These are phyloP conservation scores for Acidiella bohemica DNA, from an alignment of 495 filamentous ascomycete species.

Conservation along the genomic window DNA sequence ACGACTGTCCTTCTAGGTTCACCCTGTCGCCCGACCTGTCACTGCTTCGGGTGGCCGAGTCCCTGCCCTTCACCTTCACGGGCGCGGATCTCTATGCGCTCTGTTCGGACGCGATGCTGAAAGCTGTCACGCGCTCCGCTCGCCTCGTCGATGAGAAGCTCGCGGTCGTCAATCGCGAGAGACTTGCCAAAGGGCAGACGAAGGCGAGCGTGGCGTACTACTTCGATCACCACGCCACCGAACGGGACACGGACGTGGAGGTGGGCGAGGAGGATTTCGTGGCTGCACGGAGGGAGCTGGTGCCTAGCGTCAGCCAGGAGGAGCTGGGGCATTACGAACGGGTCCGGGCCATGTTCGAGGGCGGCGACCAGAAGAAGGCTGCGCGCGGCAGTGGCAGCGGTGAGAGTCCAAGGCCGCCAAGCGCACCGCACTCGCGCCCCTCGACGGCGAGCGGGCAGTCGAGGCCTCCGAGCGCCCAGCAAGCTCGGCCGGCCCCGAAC, in stretches of 20 bases:
- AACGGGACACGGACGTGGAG: conserved; percentile 70
- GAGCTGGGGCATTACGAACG: conserved; percentile 84
- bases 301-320: conserved; percentile 85
- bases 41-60: conserved; percentile 56
- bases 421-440: no score
- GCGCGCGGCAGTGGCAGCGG: no score
- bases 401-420: no score
- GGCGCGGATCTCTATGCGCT: conserved; percentile 94
- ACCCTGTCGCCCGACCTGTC: conserved; percentile 64
- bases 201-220: conserved; percentile 79
- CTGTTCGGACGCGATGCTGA: conserved; percentile 96
- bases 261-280: conserved; percentile 82
- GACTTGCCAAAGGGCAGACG: conserved; percentile 19
- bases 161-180: conserved; percentile 38
- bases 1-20: conserved; percentile 41
- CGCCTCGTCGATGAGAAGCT: conserved; percentile 75
- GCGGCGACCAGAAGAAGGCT: conserved; percentile 19
- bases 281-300: conserved; percentile 64
- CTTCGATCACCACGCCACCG: conserved; percentile 79
- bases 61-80: conserved; percentile 88
- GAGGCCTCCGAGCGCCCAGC: no score
- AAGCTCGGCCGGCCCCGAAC: no score
- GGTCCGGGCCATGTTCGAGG: conserved; percentile 72
- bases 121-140: conserved; percentile 88
- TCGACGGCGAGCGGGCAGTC: no score